Evolutionary conservation across 768 basidiomycete species (phyloP).

Genomic region (Coprinopsis sp.): DNA sequence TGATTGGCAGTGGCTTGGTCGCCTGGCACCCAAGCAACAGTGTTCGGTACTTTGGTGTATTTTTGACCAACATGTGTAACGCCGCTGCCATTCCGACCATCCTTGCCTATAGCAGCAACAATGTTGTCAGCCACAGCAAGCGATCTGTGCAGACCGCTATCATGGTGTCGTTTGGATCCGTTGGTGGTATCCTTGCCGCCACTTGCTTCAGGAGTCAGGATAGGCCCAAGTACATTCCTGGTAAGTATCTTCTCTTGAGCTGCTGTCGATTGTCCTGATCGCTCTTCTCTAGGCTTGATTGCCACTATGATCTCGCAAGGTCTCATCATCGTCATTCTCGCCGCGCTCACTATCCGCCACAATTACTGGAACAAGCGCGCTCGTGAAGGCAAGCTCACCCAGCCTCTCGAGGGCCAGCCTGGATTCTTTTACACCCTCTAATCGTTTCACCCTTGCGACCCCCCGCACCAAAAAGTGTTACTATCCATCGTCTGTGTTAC

Average conservation of each 20-base stretch:
- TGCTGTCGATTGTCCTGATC: not conserved
- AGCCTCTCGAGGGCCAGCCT: slow-evolving; percentile 31
- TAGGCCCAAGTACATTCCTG: slow-evolving; percentile 41
- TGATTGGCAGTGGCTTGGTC: slow-evolving; percentile 34
- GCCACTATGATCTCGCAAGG: slow-evolving; percentile 38
- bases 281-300: slow-evolving; percentile 28
- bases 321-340: slow-evolving; percentile 31
- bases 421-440: slow-evolving; percentile 37
- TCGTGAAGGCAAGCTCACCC: slow-evolving; percentile 27
- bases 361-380: slow-evolving; percentile 31
- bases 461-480: not conserved
- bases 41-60: slow-evolving; percentile 42
- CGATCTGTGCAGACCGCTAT: slow-evolving; percentile 35
- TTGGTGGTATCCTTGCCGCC: slow-evolving; percentile 41
- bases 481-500: too few relatives aligned
- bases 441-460: too few relatives aligned
- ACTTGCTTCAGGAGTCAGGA: slow-evolving; percentile 39
- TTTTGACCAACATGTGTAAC: slow-evolving; percentile 40
- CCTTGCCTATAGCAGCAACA: slow-evolving; percentile 41
- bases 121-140: slow-evolving; percentile 46
- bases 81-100: slow-evolving; percentile 40
- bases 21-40: slow-evolving; percentile 33
- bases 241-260: slow-evolving; percentile 16
- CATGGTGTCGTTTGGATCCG: slow-evolving; percentile 36
- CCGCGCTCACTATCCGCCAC: slow-evolving; percentile 31